Evolutionary conservation across 495 filamentous ascomycete species (phyloP), one percentile per base, ranked within the genome.

Genomic region (Pseudomonodictys pantanalensis): DNA sequence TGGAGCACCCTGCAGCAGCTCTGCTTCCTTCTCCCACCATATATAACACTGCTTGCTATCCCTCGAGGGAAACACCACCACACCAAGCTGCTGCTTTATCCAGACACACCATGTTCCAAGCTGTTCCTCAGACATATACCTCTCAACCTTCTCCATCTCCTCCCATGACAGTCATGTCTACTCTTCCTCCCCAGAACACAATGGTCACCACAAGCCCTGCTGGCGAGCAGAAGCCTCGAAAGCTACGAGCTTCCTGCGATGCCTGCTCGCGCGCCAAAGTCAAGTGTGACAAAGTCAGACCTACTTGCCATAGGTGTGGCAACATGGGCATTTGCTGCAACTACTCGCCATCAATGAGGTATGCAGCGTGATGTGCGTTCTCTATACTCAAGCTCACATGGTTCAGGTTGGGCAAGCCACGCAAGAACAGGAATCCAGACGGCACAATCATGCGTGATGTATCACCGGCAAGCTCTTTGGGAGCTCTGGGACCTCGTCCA

Each of bases 281-380:
- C 50, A 65, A 65, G 56, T 65, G 57, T 45, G 62, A 60, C 52
- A 65, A 66, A 30, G 63, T 66, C 9, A 30, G 63, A 5, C 63
- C 63, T 15, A 66, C 58, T n/a, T 66, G 63, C 53, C 63, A 66
- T 45, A 52, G 63, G 11, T 66, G 63, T 30, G 58, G 57, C 12
- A 66, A 66, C 30, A 66, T 66, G 63, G 52, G 58, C n/a, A 66
- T 66, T 22, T 66, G 63, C 53, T 66, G 63, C 58, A 66, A 66
- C 53, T 66, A 66, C 52, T 66, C 63, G 9, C 63, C 57, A 1
- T 66, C 63, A 18, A 66, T 66, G 63, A 66, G 63, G 63, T 66
- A 61, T 47, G 47, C 35, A 10, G 18, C 22, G 15, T 17, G 3
- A 2, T 0, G 29, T 26, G 2, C 32, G 6, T 22, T 6, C 10